A percentile compares a stretch with the other conserved stretches of the same genome.
phyloP scores from a whole-genome alignment of 1,284 basidiomycete genomes.

The Ustilago crameri region DNA sequence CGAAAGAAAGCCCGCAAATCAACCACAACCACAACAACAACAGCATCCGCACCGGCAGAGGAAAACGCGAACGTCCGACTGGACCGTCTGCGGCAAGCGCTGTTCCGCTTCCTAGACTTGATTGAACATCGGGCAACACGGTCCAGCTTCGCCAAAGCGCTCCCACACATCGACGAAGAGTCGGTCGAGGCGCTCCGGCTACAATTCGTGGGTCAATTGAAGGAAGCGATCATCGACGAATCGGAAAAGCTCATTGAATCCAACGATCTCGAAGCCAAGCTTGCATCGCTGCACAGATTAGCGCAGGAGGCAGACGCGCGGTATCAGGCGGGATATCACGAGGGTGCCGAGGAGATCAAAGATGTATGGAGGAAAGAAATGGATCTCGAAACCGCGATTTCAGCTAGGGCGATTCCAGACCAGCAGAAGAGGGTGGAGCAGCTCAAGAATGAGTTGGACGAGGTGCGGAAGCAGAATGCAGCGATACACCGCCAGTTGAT shows the following conservation, averaged over 20 bases:
- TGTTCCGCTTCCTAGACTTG: slow-evolving; percentile 56
- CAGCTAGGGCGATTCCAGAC: slow-evolving; percentile 52
- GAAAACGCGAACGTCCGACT: slow-evolving; percentile 34
- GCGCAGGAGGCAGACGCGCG: slow-evolving; percentile 55
- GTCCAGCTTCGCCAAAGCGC: slow-evolving; percentile 42
- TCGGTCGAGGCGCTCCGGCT: slow-evolving; percentile 47
- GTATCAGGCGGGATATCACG: slow-evolving; percentile 28
- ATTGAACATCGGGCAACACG: slow-evolving; percentile 56
- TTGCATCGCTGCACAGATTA: slow-evolving; percentile 49
- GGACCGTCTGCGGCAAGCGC: slow-evolving; percentile 53
- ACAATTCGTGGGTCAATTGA: slow-evolving; percentile 56
- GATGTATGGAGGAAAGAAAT: slow-evolving; percentile 61
- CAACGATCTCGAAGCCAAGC: slow-evolving; percentile 49
- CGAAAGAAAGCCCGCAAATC: slow-evolving; percentile 30
- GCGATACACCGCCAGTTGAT: slow-evolving; percentile 18
- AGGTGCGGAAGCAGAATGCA: slow-evolving; percentile 22
- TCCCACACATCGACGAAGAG: slow-evolving; percentile 47
- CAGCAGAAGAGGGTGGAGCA: slow-evolving; percentile 37
- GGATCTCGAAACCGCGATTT: slow-evolving; percentile 54
- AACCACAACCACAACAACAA: neutral
- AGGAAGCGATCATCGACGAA: slow-evolving; percentile 52
- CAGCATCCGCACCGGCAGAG: slow-evolving; percentile 1
- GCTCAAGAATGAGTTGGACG: slow-evolving; percentile 37
- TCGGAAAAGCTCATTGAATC: slow-evolving; percentile 50
- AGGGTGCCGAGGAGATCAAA: slow-evolving; percentile 38